Evolutionary conservation across 2,329 filamentous ascomycete genomes (phyloP), one percentile per base, ranked within the genome.

Genomic region (Pestalotiopsis sp.): DNA sequence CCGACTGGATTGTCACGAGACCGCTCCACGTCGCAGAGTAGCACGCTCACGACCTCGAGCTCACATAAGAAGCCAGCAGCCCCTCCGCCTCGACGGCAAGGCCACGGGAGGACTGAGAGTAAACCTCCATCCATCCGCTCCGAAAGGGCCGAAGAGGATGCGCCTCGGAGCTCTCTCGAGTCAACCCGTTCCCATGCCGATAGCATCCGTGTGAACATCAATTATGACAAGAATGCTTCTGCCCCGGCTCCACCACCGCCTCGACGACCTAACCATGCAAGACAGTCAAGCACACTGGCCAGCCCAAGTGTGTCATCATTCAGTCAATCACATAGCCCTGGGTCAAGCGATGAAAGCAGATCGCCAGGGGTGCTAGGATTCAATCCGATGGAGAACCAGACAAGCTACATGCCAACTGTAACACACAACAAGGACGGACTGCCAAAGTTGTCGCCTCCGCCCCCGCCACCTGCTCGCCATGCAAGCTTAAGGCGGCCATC

Each of bases 181-280:
- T 88, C 86, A 7, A 80, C 77, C 4, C 77, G 81, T 4, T 84
- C 85, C 1, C 82, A 84, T 7, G 78, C 85, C 4, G 84, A 84
- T 23, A 85, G 83, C 70, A 73, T 83, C 41, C 84, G 84, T 56
- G 78, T 80, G 65, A 80, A 79, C 68, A 74, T 77, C 20, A 78
- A 79, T 66, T 13, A 76, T 71, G 69, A 78, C 38, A 76, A 66
- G 57, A 67, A 58, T 52, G 56, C 66, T 14, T 40, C 58, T 74
- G 69, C 57, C 36, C 87, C 86, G 0, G 83, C 84, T 9, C 87
- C 88, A 17, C 87, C 88, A 20, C 87, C 88, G 1, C 86, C 88
- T 9, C 82, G 87, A 59, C 82, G 88, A 38, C 83, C 83, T 6
- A 80, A 80, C 40, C 80, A 82, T 61, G 75, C 72, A 31, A 73